phyloP scores from a whole-genome alignment of 2,329 filamentous ascomycete species.

The Annulohypoxylon truncatum region DNA sequence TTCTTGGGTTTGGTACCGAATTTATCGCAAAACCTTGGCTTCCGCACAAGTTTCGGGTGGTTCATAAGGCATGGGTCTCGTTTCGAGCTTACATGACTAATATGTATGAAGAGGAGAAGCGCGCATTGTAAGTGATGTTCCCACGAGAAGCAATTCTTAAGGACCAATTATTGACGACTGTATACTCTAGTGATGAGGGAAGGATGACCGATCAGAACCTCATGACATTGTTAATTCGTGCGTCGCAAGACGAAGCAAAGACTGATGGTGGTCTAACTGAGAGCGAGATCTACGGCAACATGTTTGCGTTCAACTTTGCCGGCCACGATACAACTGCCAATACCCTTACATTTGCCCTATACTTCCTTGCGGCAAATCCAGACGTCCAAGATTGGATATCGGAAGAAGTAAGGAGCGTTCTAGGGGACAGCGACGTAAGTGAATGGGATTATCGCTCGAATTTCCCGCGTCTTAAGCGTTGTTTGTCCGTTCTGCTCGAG shows the following conservation, averaged over 20 bases:
- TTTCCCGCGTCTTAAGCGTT: constrained; percentile 57
- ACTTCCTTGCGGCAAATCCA: constrained; percentile 58
- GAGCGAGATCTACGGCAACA: constrained; percentile 54
- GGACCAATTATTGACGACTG: too few species aligned
- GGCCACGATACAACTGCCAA: constrained; percentile 64
- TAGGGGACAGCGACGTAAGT: constrained; percentile 7
- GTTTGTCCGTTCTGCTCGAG: constrained; percentile 56
- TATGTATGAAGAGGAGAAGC: constrained; percentile 49
- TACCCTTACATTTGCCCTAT: constrained; percentile 55
- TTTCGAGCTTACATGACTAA: constrained; percentile 48
- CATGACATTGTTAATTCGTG: constrained; percentile 38
- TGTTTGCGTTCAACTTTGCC: constrained; percentile 50
- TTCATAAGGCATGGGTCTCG: constrained; percentile 43
- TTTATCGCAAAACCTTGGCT: constrained; percentile 44
- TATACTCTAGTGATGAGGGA: constrained; percentile 5
- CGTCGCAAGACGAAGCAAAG: constrained; percentile 43
- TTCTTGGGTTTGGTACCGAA: constrained; percentile 45
- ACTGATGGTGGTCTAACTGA: constrained; percentile 50
- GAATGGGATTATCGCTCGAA: constrained; percentile 38
- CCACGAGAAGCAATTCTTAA: too few species aligned
- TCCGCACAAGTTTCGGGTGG: constrained; percentile 27
- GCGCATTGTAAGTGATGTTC: too few species aligned
- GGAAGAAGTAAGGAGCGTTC: constrained; percentile 52
- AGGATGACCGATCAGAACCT: constrained; percentile 28
- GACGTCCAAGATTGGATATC: constrained; percentile 59